Evolutionary conservation across 2,329 filamentous ascomycete genomes (phyloP), one percentile per base, ranked within the genome.

Genomic region (Albifimbria verrucaria): DNA sequence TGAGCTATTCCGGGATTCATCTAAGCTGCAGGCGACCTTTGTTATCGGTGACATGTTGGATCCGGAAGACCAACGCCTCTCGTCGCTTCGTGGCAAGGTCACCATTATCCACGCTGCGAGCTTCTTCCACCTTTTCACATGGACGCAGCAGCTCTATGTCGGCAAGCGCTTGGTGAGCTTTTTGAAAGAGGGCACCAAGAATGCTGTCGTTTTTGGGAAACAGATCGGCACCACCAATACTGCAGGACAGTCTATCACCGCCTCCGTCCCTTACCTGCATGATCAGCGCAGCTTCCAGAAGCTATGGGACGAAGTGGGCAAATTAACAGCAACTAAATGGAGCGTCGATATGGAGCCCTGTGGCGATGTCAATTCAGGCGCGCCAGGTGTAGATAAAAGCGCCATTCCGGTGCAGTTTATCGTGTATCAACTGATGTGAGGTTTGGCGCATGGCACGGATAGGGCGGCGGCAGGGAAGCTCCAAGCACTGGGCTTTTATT

Each of bases 1-100:
- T 64, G 81, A 86, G 51, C 72, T 89, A 20, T 89, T 88, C 68
- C 74, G 77, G 45, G 86, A 88, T 55, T 73, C 75, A 23, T 62
- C 69, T n/a, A 71, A 52, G 28, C 66, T 83, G 5, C 69, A 69
- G 20, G 72, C 73, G 2, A 71, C 69, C 2, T 82, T 85, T 56
- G 66, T 85, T 25, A 61, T 72, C 3, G 81, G 78, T 20, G 77
- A 84, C 55, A 66, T 83, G 54, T 64, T 81, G 10, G 69, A 74
- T 50, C 71, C 69, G 7, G 65, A 68, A 12, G 72, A 77, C 51
- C 57, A 56, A 17, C 63, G 64, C 3, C 62, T 77, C 5, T 57
- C 65, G 3, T 53, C 53, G 2, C 59, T 79, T 2, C 60, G 70
- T 23, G 72, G 71, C 24, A 72, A 60, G 61, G 75, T 74, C 55